Evolutionary conservation across 2,329 filamentous ascomycete species (phyloP), one percentile per base, ranked within the genome.

Genomic region (Geosmithia flava): DNA sequence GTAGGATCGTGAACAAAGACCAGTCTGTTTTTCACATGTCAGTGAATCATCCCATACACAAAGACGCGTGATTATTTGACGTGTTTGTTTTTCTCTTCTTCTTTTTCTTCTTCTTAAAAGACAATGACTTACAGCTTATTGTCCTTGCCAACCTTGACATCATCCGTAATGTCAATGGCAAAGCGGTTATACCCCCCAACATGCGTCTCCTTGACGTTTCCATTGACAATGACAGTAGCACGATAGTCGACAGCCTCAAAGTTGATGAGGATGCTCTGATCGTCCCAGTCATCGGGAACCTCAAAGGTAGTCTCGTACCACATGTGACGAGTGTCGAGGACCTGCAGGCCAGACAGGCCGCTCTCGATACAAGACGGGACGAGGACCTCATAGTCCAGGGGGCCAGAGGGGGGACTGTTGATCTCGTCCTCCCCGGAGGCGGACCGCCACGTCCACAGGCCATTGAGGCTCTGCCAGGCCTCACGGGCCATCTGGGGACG

Each of bases 1-100:
- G 83, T 85, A 0, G 83, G 83, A 51, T 87, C 83, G 47, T 76
- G 75, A 0, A 83, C 81, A 54, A 80, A 81, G 2, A 86, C 78
- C 20, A 79, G 66, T 5, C 78, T 44, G 20, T 4, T 4, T 27
- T 27, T 8, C 23, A 8, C 23, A 8, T 27, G 23, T 27, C 23
- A 27, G 23, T 8, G 23, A 27, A 8, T 27, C 23, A 27, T n/a
- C n/a, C n/a, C n/a, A n/a, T n/a, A n/a, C n/a, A n/a, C n/a, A n/a
- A n/a, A n/a, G n/a, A n/a, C n/a, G n/a, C n/a, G n/a, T n/a, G n/a
- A n/a, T n/a, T n/a, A n/a, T n/a, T n/a, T n/a, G n/a, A n/a, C n/a
- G n/a, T n/a, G n/a, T n/a, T n/a, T n/a, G n/a, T n/a, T n/a, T n/a
- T n/a, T n/a, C n/a, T n/a, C n/a, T n/a, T n/a, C n/a, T n/a, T n/a